Evolutionary conservation across 2,329 filamentous ascomycete species (phyloP), one percentile per base, ranked within the genome.

Genomic region (Fusarium albidum): DNA sequence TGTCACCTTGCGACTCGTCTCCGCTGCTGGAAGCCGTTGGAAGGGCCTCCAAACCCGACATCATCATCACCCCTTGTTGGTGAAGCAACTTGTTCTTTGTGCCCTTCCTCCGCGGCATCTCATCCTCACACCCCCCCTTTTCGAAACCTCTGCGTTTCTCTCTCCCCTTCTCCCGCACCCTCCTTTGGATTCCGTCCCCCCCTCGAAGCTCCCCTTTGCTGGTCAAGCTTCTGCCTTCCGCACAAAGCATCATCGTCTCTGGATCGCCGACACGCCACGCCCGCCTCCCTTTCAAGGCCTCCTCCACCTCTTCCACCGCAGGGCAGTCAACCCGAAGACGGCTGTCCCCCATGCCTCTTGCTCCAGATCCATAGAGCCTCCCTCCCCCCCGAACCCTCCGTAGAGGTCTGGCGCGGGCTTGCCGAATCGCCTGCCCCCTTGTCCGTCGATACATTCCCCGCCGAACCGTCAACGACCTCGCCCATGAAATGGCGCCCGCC

Each of bases 401-500:
- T 52, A 44, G 51, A 64, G 62, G 56, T 63, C 64, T 66, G 67
- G 64, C 57, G 61, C 53, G 57, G 63, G 57, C 53, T 46, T 49
- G 25, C 55, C 41, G 50, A 61, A 63, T 64, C 58, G 46, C 58
- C 57, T 51, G 60, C 52, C 49, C 57, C 49, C 56, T 58, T 54
- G 45, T 46, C 46, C 48, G 28, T 55, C 59, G 57, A 60, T 49
- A 56, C 45, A 55, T 60, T 56, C 60, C 60, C 57, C 55, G 59
- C 65, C 58, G 49, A 59, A 52, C 45, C 51, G 52, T 41, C 52
- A 58, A 59, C 58, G 43, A 59, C 45, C 55, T 48, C 49, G 55
- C 42, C 47, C 31, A 63, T 57, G 50, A 53, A 43, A 75, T 75
- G 73, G 69, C 71, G 47, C 72, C 72, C 34, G 48, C 61, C 44